Conservation (phyloP, 176 grass and related monocot species). For the Urochloa ruziziensis region DNA sequence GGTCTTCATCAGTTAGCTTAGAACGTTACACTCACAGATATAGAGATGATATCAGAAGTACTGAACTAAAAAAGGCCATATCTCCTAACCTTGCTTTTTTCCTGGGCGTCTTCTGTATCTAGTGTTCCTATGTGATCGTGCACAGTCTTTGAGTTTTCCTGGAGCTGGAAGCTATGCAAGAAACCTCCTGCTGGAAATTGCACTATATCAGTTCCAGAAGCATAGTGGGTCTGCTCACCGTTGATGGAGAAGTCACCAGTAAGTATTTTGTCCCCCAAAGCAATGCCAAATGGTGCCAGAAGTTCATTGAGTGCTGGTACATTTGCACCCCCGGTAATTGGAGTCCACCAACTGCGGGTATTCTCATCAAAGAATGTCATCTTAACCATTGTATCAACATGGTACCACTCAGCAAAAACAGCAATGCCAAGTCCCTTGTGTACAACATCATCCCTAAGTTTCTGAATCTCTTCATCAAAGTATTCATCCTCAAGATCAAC, state of each 20-base stretch:
- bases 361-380: slow-evolving; percentile 99
- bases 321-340: slow-evolving; percentile 96
- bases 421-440: slow-evolving; percentile 78
- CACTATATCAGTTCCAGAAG: slow-evolving; percentile 96
- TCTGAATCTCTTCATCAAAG: slow-evolving; percentile 88
- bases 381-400: slow-evolving; percentile 94
- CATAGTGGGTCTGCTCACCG: slow-evolving; percentile 93
- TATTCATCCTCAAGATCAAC: slow-evolving; percentile 98
- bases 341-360: slow-evolving; percentile 99
- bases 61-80: not conserved
- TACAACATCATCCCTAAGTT: slow-evolving; percentile 86
- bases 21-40: not conserved
- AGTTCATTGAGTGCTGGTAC: slow-evolving; percentile 91
- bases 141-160: slow-evolving; percentile 59
- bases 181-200: slow-evolving; percentile 80
- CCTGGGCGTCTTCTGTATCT: slow-evolving; percentile 50
- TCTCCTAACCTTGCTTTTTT: slow-evolving; percentile 52
- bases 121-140: slow-evolving; percentile 46
- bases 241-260: slow-evolving; percentile 94
- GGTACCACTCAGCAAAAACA: slow-evolving; percentile 97
- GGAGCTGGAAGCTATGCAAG: slow-evolving; percentile 89
- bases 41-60: not conserved
- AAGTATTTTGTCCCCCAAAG: slow-evolving; percentile 92
- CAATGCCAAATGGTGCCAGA: slow-evolving; percentile 81
- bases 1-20: not conserved